Evolutionary conservation across 176 grass and related monocot genomes (phyloP), one percentile per base, ranked within the genome.

Genomic region (Cenchrus americanus): DNA sequence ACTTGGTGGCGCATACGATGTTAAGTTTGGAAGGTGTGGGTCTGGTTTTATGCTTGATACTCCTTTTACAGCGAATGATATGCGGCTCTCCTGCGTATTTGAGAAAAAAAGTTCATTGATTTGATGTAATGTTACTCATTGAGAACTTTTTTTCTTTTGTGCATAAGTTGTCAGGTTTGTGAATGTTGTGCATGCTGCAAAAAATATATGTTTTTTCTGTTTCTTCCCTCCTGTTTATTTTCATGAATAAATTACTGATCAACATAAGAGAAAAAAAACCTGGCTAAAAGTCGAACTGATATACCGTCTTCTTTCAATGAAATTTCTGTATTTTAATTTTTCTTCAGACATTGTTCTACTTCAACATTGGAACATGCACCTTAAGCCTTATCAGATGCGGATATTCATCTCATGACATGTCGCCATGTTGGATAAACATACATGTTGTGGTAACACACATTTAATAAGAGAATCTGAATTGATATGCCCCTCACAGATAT

Each of bases 331-430:
- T n/a, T n/a, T n/a, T n/a, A n/a, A n/a, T n/a, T n/a, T n/a, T n/a
- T n/a, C 8, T 68, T 75, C 32, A 80, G 77, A 70, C 18, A 80
- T 55, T 65, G 2, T 60, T 79, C 9, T 71, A 85, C n/a, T 52
- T 51, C 13, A 41, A 37, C 34, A 55, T 37, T 42, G 17, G 50
- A 30, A 42, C 18, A 12, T 8, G 4, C 12, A 41, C 10, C 55
- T 69, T 81, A 74, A 13, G 23, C 23, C 60, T 23, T 30, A 30
- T 30, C 27, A 30, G 27, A 30, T 30, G 27, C 27, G 27, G 27
- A 30, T 30, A 30, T 62, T 62, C 26, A 81, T 27, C 6, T 57
- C 24, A 37, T 67, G 8, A 59, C 8, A 59, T 59, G 54, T 58
- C 8, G 21, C 21, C 55, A 64, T 74, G 48, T 46, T 26, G n/a